Evolutionary conservation across 768 basidiomycete species (phyloP).

Genomic region (Piloderma croceum): DNA sequence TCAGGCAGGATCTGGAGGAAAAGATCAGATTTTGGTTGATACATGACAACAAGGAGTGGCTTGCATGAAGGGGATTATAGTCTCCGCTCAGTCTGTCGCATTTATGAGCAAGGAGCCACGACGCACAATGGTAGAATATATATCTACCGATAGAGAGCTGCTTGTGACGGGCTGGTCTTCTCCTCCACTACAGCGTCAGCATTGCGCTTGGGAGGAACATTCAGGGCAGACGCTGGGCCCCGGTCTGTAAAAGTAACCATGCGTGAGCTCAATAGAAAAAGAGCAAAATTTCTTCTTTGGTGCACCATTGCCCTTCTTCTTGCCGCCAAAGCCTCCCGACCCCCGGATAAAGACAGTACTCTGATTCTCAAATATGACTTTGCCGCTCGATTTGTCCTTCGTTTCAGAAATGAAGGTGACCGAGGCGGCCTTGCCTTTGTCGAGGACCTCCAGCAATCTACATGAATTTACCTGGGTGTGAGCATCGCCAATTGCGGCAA

Average conservation of each 20-base stretch:
- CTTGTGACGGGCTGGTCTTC: slow-evolving; percentile 75
- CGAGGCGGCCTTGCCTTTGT: slow-evolving; percentile 92
- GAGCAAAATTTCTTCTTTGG: slow-evolving; percentile 18
- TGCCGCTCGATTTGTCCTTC: slow-evolving; percentile 69
- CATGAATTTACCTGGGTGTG: neutral
- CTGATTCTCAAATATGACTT: slow-evolving; percentile 87
- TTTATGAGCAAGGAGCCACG: slow-evolving; percentile 2
- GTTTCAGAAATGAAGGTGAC: slow-evolving; percentile 78
- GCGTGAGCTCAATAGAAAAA: no score
- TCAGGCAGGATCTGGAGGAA: slow-evolving; percentile 73
- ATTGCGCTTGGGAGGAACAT: slow-evolving; percentile 71
- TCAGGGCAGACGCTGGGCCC: slow-evolving; percentile 79
- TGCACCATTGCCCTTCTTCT: slow-evolving; percentile 79
- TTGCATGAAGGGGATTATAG: slow-evolving; percentile 81
- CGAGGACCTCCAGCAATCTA: slow-evolving; percentile 74
- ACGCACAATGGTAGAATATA: neutral
- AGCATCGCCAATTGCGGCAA: neutral
- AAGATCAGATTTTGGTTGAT: slow-evolving; percentile 57
- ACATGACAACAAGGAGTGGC: slow-evolving; percentile 18
- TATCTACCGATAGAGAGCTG: slow-evolving; percentile 82
- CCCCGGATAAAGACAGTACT: slow-evolving; percentile 90
- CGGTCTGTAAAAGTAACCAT: slow-evolving; percentile 55
- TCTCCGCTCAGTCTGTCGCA: slow-evolving; percentile 77
- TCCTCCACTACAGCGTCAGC: slow-evolving; percentile 89
- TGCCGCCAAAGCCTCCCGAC: slow-evolving; percentile 94